Percentiles rank a stretch among this genome's conserved stretches.
Evolutionary conservation across 1,139 yeast species (phyloP).

Genomic region (Geotrichum aggregatum): DNA sequence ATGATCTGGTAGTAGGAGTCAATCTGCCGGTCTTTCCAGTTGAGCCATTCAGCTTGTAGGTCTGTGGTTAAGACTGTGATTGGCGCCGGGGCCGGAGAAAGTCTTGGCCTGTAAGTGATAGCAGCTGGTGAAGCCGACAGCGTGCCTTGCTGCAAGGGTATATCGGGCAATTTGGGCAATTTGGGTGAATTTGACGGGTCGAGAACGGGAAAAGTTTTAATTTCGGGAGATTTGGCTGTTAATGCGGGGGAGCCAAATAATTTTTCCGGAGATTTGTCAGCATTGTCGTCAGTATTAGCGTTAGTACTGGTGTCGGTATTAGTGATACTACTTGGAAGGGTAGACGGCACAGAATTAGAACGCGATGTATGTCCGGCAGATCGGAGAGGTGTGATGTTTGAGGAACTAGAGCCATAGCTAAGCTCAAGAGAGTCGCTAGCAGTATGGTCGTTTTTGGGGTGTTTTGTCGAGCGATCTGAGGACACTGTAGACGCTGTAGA

Average conservation of each 20-base stretch:
- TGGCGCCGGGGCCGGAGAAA: too few relatives aligned
- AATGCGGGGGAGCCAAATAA: neutral
- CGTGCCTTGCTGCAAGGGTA: neutral
- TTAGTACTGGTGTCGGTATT: neutral
- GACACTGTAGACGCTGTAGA: too few relatives aligned
- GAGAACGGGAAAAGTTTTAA: neutral
- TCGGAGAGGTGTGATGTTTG: neutral
- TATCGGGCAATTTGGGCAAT: neutral
- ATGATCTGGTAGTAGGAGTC: conserved; percentile 40
- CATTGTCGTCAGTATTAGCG: neutral
- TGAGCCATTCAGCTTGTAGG: neutral
- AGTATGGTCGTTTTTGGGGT: too few relatives aligned
- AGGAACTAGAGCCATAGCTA: neutral
- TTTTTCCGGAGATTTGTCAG: neutral
- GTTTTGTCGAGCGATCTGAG: too few relatives aligned
- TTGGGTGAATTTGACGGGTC: neutral
- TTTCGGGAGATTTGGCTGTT: too few relatives aligned
- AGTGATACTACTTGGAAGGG: conserved; percentile 2
- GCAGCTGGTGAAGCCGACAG: neutral
- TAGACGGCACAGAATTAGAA: conserved; percentile 12
- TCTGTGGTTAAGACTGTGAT: too few relatives aligned
- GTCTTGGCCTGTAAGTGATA: too few relatives aligned
- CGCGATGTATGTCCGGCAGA: conserved; percentile 8
- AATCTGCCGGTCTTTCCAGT: conserved; percentile 38
- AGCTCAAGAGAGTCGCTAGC: neutral